phyloP scores from a whole-genome alignment of 352 stramenopile genomes.

The Plasmopara muralis region DNA sequence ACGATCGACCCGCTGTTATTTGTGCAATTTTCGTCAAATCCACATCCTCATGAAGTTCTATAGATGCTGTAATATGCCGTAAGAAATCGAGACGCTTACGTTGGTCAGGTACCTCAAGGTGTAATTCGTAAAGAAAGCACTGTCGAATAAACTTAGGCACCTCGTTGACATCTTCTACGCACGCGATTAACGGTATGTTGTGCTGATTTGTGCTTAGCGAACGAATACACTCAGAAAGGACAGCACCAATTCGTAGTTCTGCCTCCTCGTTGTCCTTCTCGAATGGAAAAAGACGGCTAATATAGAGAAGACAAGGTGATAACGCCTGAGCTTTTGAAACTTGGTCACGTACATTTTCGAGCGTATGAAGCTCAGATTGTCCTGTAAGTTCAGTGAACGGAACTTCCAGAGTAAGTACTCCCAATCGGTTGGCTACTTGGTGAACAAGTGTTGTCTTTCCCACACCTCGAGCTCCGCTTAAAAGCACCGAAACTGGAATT shows the following conservation, averaged over 20 bases:
- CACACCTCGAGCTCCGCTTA: slow-evolving; percentile 58
- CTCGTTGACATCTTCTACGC: slow-evolving; percentile 68
- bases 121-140: slow-evolving; percentile 74
- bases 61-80: slow-evolving; percentile 31
- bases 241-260: slow-evolving; percentile 50
- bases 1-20: slow-evolving; percentile 62
- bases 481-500: slow-evolving; percentile 61
- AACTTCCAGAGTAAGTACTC: slow-evolving; percentile 66
- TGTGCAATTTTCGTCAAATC: slow-evolving; percentile 56
- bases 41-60: slow-evolving; percentile 38
- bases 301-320: slow-evolving; percentile 71
- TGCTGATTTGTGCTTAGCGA: slow-evolving; percentile 39
- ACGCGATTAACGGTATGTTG: slow-evolving; percentile 68
- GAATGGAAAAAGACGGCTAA: slow-evolving; percentile 68
- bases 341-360: slow-evolving; percentile 70
- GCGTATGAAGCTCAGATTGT: slow-evolving; percentile 59
- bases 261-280: slow-evolving; percentile 77
- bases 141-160: slow-evolving; percentile 77
- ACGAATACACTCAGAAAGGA: slow-evolving; percentile 60
- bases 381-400: slow-evolving; percentile 71
- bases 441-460: slow-evolving; percentile 70
- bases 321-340: slow-evolving; percentile 60
- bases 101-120: slow-evolving; percentile 56
- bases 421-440: slow-evolving; percentile 57
- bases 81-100: slow-evolving; percentile 48